A percentile compares a stretch with the other conserved stretches of the same genome.
Evolutionary conservation across 1,284 basidiomycete species (phyloP).

Genomic region (Chondrostereum purpureum): DNA sequence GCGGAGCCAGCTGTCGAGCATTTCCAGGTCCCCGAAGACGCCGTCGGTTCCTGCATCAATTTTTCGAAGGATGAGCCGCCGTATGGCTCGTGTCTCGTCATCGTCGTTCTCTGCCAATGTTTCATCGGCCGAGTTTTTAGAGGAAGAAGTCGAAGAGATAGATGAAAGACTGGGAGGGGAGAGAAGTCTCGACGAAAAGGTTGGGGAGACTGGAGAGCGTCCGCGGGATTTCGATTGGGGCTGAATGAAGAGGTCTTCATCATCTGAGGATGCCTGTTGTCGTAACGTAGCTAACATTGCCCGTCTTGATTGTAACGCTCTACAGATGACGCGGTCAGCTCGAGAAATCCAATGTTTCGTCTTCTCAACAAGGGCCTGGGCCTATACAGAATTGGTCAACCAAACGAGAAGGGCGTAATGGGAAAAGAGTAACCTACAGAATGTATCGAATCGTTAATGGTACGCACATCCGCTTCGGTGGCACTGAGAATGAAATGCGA

Average conservation of each 20-base stretch:
- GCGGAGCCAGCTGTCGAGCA: conserved; percentile 48
- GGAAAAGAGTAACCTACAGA: background rate
- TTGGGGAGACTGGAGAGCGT: background rate
- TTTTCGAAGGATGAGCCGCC: conserved; percentile 54
- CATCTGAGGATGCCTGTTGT: background rate
- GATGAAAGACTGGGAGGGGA: conserved; percentile 25
- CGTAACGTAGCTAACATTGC: conserved; percentile 7
- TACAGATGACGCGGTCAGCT: conserved; percentile 5
- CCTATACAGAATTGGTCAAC: conserved; percentile 22
- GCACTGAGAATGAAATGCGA: conserved; percentile 5
- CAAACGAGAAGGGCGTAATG: too few species aligned
- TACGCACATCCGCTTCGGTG: background rate
- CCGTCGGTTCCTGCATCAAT: conserved; percentile 49
- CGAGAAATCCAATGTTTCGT: conserved; percentile 1
- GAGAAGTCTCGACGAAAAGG: conserved; percentile 9
- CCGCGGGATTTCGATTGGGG: background rate
- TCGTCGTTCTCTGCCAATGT: conserved; percentile 40
- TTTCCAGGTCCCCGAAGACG: conserved; percentile 60
- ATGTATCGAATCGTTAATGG: background rate
- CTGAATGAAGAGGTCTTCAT: conserved; percentile 11
- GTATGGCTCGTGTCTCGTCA: conserved; percentile 51
- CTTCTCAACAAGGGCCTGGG: background rate
- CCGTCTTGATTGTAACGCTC: conserved; percentile 6
- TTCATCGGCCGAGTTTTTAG: conserved; percentile 27
- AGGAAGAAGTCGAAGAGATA: conserved; percentile 33